Base-by-base conservation (phyloP, 2,329 filamentous ascomycete genomes). In the Xylariaceae sp. region DNA sequence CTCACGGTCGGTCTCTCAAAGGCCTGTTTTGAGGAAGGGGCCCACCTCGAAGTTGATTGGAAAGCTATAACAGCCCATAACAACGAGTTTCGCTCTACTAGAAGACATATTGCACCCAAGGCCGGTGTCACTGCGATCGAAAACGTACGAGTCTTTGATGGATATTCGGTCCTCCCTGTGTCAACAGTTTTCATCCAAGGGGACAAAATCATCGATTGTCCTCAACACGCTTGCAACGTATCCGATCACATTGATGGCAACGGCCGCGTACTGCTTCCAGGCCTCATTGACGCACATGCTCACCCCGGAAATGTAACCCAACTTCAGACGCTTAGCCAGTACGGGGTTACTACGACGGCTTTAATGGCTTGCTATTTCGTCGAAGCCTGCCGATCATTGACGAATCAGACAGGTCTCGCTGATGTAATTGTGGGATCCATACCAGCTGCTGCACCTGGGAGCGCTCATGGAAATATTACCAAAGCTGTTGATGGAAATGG, bases 61-160 rank as follows among this genome's bases (percentile, higher is more conserved):
- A 34, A 14, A 19, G 21, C 25, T 8, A 11, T 33, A 20, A 20
- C 44, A 5, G n/a, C 20, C 7, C 19, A 38, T 7, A 47, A 44
- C 22, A 41, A 44, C 25, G 33, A 29, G n/a, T 47, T 41, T 38
- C 35, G 40, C 14, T 47, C 32, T 16, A 20, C 6, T 8, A 39
- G 33, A 25, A 35, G 21, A 25, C 5, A 33, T 32, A 6, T 8
- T 10, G 12, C 40, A 4, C 16, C 17, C 20, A 6, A 36, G 2
- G 22, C 19, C 14, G 19, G 12, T 10, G 37, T 22, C 14, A 41
- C 33, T 10, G 47, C 47, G 4, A 50, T 50, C 12, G 17, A 35
- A 2, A 47, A 47, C 11, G 47, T 47, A n/a, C 40, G 44, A 37
- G 25, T 50, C 16, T 50, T 50, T 38, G 40, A 50, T 11, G 47